Evolutionary conservation across 2,329 filamentous ascomycete species (phyloP), one percentile per base, ranked within the genome.

Genomic region (Neofusicoccum kwambonambiense): DNA sequence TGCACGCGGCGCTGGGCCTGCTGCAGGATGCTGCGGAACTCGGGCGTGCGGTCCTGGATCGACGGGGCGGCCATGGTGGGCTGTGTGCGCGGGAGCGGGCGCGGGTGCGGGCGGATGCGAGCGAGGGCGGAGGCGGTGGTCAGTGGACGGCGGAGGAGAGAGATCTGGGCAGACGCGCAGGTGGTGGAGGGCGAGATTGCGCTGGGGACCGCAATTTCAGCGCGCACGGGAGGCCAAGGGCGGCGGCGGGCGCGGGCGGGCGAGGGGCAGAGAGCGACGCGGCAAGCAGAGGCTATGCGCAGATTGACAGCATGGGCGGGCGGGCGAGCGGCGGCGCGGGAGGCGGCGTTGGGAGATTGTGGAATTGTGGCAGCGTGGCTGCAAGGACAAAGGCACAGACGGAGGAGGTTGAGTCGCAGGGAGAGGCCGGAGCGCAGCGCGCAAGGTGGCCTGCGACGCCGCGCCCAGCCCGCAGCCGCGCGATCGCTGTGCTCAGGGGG

Each of bases 1-100:
- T 89, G 88, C 73, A 95, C 88, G 68, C 89, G 87, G 74, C 89
- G 90, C 79, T 96, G 92, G 60, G 92, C 91, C 76, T 96, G 92
- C 51, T 87, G 84, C 68, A 98, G 87, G 73, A 98, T 96, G 69
- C 93, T 91, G 77, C 89, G 90, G 85, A 99, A 99, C 84, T 99
- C 95, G 75, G 88, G 86, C 65, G 95, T 99, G 75, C 95, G 92
- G 82, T 99, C 95, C 83, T 99, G 95, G 77, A 98, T 96, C 60
- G 93, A 94, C 62, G 82, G 78, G 51, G 82, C 80, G 66, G 83
- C 78, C 70, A 70, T 64, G 62, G 63, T 52, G 64, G 51, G 65
- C 27, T 31, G 42, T 35, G 54, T n/a, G 35, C 12, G 50, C 39
- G 50, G 47, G 37, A 7, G 37, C 39, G 57, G 39, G 31, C n/a